These are phyloP conservation scores for Scheffersomyces illinoinensis DNA, from an alignment of 1,139 yeast genomes.

Conservation along the genomic window DNA sequence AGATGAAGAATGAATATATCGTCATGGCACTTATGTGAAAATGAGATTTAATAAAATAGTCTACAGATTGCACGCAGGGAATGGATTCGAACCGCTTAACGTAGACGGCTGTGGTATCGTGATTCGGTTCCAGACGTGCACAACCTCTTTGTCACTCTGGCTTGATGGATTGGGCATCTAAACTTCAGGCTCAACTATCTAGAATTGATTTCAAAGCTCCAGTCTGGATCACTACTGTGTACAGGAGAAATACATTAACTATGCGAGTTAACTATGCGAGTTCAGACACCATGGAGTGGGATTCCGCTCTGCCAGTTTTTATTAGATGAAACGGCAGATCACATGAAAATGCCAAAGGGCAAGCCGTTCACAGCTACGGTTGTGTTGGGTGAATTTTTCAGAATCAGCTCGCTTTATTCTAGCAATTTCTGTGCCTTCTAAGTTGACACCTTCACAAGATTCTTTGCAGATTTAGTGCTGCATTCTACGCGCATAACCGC, in stretches of 20 bases:
- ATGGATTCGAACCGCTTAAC: neutral
- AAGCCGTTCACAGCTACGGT: neutral
- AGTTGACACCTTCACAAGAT: neutral
- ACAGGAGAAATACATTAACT: neutral
- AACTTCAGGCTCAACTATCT: neutral
- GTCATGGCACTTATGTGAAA: conserved; percentile 2
- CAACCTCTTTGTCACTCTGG: neutral
- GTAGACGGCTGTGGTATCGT: neutral
- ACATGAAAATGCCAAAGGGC: neutral
- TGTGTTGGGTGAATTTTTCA: neutral
- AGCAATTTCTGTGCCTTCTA: neutral
- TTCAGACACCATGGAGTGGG: neutral
- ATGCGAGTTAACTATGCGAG: neutral
- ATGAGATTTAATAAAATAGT: neutral
- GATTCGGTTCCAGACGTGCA: neutral
- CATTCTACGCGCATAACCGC: neutral
- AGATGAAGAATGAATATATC: conserved; percentile 82
- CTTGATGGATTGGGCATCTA: neutral
- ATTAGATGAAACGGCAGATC: neutral
- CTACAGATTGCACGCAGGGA: neutral
- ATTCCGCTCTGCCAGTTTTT: neutral
- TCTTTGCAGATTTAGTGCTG: neutral
- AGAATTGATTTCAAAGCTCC: neutral
- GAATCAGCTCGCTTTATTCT: neutral
- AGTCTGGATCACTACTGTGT: neutral